Conservation (phyloP, 2,329 filamentous ascomycete genomes). For the Thermoascus crustaceus region DNA sequence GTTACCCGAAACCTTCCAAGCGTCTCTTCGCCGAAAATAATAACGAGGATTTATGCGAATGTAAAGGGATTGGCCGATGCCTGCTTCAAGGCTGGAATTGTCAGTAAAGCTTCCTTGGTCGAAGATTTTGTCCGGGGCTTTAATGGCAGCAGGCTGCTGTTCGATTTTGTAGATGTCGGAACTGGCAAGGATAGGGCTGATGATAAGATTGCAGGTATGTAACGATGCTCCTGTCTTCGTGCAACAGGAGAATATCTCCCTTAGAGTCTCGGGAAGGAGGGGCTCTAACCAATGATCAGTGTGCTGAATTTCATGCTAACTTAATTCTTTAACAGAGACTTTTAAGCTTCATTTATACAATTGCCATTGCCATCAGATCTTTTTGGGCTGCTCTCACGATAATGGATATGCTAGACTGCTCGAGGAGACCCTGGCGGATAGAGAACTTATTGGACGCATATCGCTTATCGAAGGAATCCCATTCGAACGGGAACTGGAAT, state of each 20-base stretch:
- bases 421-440: conserved; percentile 41
- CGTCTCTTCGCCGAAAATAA: conserved; percentile 40
- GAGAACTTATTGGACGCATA: conserved; percentile 40
- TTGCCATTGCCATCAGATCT: conserved; percentile 52
- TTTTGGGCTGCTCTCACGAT: conserved; percentile 53
- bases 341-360: conserved; percentile 50
- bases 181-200: conserved; percentile 37
- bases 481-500: conserved; percentile 46
- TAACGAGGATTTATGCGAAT: conserved; percentile 48
- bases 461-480: conserved; percentile 50
- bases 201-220: conserved; percentile 41
- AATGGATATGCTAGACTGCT: conserved; percentile 47
- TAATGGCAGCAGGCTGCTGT: conserved; percentile 42
- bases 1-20: conserved; percentile 33
- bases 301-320: conserved; percentile 20
- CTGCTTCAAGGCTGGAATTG: conserved; percentile 39
- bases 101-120: conserved; percentile 34
- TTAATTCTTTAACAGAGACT: conserved; percentile 32
- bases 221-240: conserved; percentile 4
- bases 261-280: no score
- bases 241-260: no score
- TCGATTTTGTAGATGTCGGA: conserved; percentile 45
- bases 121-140: conserved; percentile 50
- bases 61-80: conserved; percentile 43
- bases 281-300: no score